Evolutionary conservation across 2,329 filamentous ascomycete species (phyloP), one percentile per base, ranked within the genome.

Genomic region (Polytolypa hystricis): DNA sequence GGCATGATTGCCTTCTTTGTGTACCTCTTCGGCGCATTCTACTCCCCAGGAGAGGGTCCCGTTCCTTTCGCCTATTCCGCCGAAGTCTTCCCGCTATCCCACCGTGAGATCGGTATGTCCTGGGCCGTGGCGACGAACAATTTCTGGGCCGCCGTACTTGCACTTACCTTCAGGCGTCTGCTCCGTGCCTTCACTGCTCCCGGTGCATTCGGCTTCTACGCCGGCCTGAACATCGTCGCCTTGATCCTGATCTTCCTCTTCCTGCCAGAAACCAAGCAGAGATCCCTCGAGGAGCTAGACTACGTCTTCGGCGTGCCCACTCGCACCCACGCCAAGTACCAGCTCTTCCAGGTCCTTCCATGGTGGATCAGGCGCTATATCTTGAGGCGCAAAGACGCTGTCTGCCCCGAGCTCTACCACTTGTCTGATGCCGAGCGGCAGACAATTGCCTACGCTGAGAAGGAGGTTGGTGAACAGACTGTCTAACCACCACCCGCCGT

Each of bases 1-100:
- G 73, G 60, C 0, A 53, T 73, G 0, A 69, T 79, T 29, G 71
- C 74, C 0, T 54, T 77, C 4, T 79, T 80, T 42, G 62, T 81
- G 43, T 81, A 75, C 57, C 53, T 81, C 11, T 82, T 81, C 43
- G 72, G 69, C 2, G 72, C 73, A 8, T 77, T 77, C 50, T 79
- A 79, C 57, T 77, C 73, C 0, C 73, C 74, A 1, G 75, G 70
- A 3, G 79, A 83, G 56, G 79, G 76, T 0, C 62, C 64, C 1
- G 65, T 69, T 1, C 64, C 66, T 4, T 65, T 59, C 44, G 62
- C 68, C 15, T 74, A 74, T 49, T 69, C 67, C 29, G 68, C 70
- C 0, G 70, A 74, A 41, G 65, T 68, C 0, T 74, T 74, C 45
- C 70, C 70, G 0, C 55, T 73, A 4, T 73, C 69, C 1, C 70